phyloP scores from a whole-genome alignment of 2,329 filamentous ascomycete genomes.

The Hymenoscyphus scutula region DNA sequence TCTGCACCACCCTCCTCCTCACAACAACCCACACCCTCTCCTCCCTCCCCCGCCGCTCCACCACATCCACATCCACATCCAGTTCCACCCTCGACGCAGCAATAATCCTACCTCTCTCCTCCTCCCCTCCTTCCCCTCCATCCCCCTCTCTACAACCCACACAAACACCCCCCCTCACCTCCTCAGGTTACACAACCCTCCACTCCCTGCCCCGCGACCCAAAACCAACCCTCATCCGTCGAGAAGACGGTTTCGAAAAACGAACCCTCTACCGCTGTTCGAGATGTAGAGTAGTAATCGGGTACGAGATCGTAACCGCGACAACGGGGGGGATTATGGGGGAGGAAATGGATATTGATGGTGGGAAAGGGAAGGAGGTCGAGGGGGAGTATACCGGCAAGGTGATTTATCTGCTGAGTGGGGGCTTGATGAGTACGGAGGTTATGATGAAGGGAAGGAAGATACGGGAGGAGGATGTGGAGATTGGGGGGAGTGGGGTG shows the following conservation, averaged over 20 bases:
- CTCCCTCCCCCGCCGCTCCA: slow-evolving; percentile 49
- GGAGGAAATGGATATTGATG: slow-evolving; percentile 25
- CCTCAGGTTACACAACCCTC: slow-evolving; percentile 49
- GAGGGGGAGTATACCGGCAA: slow-evolving; percentile 37
- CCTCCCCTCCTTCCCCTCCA: slow-evolving; percentile 22
- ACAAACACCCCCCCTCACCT: slow-evolving; percentile 27
- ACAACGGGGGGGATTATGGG: slow-evolving; percentile 15
- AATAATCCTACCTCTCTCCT: slow-evolving; percentile 55
- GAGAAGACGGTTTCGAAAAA: slow-evolving; percentile 67
- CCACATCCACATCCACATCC: no score
- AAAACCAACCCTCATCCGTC: slow-evolving; percentile 50
- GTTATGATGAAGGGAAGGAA: slow-evolving; percentile 47
- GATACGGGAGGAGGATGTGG: slow-evolving; percentile 36
- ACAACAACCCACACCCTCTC: slow-evolving; percentile 54
- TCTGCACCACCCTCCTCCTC: slow-evolving; percentile 64
- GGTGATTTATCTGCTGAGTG: slow-evolving; percentile 60
- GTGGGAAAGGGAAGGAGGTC: slow-evolving; percentile 32
- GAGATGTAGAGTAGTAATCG: slow-evolving; percentile 58
- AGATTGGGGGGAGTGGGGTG: slow-evolving; percentile 25
- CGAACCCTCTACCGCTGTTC: slow-evolving; percentile 56
- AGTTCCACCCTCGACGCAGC: slow-evolving; percentile 49
- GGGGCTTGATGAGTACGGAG: slow-evolving; percentile 55
- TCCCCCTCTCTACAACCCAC: background rate
- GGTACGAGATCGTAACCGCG: slow-evolving; percentile 57
- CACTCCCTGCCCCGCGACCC: slow-evolving; percentile 47